Percentiles rank a stretch among this genome's conserved stretches.
These are phyloP conservation scores for Hansenula sp. DNA, from an alignment of 1,139 yeast genomes.

Conservation along the genomic window DNA sequence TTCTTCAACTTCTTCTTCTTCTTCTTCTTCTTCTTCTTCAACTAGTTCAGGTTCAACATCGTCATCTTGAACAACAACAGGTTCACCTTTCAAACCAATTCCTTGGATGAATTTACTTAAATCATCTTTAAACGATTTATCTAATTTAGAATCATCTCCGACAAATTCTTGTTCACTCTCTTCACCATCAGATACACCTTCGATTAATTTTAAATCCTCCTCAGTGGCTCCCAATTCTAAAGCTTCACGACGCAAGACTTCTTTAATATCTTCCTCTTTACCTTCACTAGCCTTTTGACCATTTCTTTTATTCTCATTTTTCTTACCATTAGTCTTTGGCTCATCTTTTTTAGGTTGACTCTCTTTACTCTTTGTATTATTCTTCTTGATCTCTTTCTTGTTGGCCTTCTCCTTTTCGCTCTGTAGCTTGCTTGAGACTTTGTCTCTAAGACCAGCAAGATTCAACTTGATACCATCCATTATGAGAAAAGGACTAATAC, in stretches of 20 bases:
- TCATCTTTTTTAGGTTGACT: neutral
- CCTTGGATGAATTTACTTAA: slow-evolving; percentile 61
- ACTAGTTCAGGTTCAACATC: slow-evolving; percentile 30
- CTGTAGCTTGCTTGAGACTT: slow-evolving; percentile 22
- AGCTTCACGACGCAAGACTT: slow-evolving; percentile 60
- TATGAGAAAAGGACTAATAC: neutral
- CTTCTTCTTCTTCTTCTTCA: slow-evolving; percentile 31
- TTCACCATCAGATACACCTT: slow-evolving; percentile 53
- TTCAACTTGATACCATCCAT: slow-evolving; percentile 25
- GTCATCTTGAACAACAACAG: slow-evolving; percentile 33
- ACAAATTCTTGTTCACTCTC: slow-evolving; percentile 62
- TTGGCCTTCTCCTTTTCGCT: slow-evolving; percentile 11
- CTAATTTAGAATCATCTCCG: slow-evolving; percentile 33
- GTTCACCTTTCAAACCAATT: slow-evolving; percentile 52
- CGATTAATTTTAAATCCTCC: slow-evolving; percentile 54
- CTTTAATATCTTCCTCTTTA: neutral
- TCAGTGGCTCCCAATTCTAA: slow-evolving; percentile 70
- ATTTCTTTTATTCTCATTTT: neutral
- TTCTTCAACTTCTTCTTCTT: slow-evolving; percentile 24
- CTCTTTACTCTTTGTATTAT: slow-evolving; percentile 1
- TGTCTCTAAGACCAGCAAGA: slow-evolving; percentile 25
- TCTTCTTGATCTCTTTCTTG: slow-evolving; percentile 14
- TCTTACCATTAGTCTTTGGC: slow-evolving; percentile 1
- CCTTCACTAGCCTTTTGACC: neutral
- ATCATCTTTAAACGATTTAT: slow-evolving; percentile 50